Percentiles rank a stretch among this genome's conserved stretches.
These are phyloP conservation scores for Fusarium duplospermum DNA, from an alignment of 2,329 filamentous ascomycete genomes.

Conservation along the genomic window DNA sequence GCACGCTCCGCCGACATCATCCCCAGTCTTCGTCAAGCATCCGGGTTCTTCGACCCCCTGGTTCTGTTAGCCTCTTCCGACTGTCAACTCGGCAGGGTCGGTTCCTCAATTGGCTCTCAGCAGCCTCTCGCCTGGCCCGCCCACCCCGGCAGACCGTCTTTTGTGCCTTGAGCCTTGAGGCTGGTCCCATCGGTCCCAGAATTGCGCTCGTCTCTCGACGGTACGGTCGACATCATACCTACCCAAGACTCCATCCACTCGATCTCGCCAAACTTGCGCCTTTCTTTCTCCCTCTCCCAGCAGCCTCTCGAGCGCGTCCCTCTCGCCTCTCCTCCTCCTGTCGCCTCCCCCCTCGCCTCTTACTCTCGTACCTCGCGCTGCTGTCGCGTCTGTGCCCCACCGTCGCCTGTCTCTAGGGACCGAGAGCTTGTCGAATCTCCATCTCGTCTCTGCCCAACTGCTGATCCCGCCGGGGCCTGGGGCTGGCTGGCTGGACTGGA, in stretches of 20 bases:
- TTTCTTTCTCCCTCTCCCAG: constrained; percentile 34
- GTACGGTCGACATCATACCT: constrained; percentile 44
- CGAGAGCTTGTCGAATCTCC: constrained; percentile 43
- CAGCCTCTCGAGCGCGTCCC: constrained; percentile 30
- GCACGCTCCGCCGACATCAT: constrained; percentile 40
- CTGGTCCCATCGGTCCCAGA: constrained; percentile 33
- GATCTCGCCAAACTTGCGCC: constrained; percentile 39
- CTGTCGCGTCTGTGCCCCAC: constrained; percentile 43
- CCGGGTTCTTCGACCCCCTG: constrained; percentile 43
- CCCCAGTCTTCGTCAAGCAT: constrained; percentile 41
- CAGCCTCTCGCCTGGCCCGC: constrained; percentile 40
- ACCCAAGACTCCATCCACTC: constrained; percentile 37
- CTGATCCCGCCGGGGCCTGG: constrained; percentile 45
- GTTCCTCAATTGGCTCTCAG: constrained; percentile 45
- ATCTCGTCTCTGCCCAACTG: constrained; percentile 47
- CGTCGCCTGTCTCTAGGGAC: constrained; percentile 39
- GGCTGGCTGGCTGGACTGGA: constrained; percentile 35
- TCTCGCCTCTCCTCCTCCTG: constrained; percentile 9
- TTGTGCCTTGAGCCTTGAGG: constrained; percentile 42
- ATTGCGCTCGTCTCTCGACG: constrained; percentile 39
- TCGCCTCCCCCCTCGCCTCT: constrained; percentile 22
- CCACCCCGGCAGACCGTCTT: constrained; percentile 46
- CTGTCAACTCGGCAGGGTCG: constrained; percentile 46
- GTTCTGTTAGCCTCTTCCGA: constrained; percentile 44
- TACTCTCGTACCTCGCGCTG: constrained; percentile 33